Conservation (phyloP, 805 yeast genomes). For the Grigorovia transvaalensis region DNA sequence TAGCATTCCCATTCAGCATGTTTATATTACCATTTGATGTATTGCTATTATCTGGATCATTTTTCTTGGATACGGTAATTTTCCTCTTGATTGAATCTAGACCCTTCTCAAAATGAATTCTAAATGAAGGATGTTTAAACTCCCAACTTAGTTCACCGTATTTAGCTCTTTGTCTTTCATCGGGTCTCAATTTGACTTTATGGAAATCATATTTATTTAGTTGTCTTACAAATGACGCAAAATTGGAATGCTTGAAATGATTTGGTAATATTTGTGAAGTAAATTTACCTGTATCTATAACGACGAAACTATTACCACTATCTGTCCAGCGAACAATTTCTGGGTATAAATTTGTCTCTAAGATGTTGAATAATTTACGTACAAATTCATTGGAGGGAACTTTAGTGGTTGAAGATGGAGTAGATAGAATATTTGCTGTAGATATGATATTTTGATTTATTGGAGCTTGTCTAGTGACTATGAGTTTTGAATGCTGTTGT, state of each 20-base stretch:
- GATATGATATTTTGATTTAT: neutral
- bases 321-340: slow-evolving; percentile 79
- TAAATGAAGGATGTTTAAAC: slow-evolving; percentile 84
- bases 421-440: neutral
- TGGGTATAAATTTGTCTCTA: slow-evolving; percentile 68
- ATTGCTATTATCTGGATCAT: slow-evolving; percentile 15
- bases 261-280: slow-evolving; percentile 81
- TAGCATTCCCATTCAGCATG: slow-evolving; percentile 10
- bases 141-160: slow-evolving; percentile 87
- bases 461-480: neutral
- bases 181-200: slow-evolving; percentile 71
- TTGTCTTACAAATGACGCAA: slow-evolving; percentile 91
- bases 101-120: slow-evolving; percentile 62
- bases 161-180: slow-evolving; percentile 43
- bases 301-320: slow-evolving; percentile 79
- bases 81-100: slow-evolving; percentile 83
- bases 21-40: slow-evolving; percentile 23
- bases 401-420: neutral
- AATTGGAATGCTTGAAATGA: slow-evolving; percentile 90
- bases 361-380: slow-evolving; percentile 69
- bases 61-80: slow-evolving; percentile 48
- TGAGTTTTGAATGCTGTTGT: neutral
- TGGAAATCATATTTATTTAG: slow-evolving; percentile 95
- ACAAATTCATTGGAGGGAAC: slow-evolving; percentile 63
- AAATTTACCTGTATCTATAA: slow-evolving; percentile 80